These are phyloP conservation scores for Boletus smithii DNA, from an alignment of 1,284 basidiomycete species.

Conservation along the genomic window DNA sequence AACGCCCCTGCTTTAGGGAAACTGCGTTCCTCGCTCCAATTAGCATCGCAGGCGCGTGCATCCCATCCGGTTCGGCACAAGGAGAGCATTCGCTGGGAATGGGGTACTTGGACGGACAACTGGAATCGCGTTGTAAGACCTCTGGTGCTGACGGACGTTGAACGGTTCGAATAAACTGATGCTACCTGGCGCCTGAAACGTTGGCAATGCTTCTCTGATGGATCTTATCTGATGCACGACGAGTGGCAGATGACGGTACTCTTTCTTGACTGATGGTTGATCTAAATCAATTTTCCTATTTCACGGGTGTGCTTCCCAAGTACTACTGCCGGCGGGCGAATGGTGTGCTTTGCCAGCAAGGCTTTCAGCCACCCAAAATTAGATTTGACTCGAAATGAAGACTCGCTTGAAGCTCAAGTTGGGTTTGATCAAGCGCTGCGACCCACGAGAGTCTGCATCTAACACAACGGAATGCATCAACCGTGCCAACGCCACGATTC, in stretches of 20 bases:
- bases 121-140: constrained; percentile 72
- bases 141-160: constrained; percentile 52
- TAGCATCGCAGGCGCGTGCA: constrained; percentile 12
- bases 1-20: constrained; percentile 44
- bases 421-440: too few relatives aligned
- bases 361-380: too few relatives aligned
- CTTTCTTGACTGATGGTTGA: neutral
- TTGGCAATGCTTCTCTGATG: neutral
- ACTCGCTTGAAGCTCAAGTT: too few relatives aligned
- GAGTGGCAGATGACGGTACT: neutral
- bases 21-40: constrained; percentile 42
- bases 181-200: neutral
- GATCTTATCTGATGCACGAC: constrained; percentile 8
- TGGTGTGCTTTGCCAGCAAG: too few relatives aligned
- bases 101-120: constrained; percentile 82
- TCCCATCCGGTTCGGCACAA: constrained; percentile 9
- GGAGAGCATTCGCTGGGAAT: constrained; percentile 45
- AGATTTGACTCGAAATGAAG: too few relatives aligned
- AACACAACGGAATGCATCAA: too few relatives aligned
- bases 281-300: neutral
- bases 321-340: neutral
- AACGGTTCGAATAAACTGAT: constrained; percentile 21
- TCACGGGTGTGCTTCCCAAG: neutral
- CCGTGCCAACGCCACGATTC: too few relatives aligned
- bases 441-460: too few relatives aligned